Evolutionary conservation across 345 rosid species (phyloP).

Genomic region (Sisymbrium altissimum): DNA sequence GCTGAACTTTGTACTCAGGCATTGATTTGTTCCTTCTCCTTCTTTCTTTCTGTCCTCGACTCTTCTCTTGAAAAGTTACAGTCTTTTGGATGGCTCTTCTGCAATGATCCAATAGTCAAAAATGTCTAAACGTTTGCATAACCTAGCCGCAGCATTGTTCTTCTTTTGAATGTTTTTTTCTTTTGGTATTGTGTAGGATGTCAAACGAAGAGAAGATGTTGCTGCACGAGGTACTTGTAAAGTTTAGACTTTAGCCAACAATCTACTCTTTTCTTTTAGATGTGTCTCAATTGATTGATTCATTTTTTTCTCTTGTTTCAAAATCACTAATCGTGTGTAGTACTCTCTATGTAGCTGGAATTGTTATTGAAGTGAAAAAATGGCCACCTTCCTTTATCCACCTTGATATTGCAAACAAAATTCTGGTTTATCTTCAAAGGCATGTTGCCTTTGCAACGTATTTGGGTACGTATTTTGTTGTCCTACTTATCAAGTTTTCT

Average conservation of each 20-base stretch:
- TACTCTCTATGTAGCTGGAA: constrained; percentile 54
- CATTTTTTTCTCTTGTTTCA: not conserved
- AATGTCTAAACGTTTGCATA: not conserved
- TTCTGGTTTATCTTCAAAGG: constrained; percentile 78
- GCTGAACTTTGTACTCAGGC: not conserved
- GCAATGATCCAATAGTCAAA: not conserved
- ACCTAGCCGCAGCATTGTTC: not conserved
- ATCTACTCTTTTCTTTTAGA: not conserved
- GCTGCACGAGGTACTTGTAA: constrained; percentile 69
- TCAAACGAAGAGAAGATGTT: constrained; percentile 89
- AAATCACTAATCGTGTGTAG: not conserved
- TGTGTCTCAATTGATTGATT: not conserved
- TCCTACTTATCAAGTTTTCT: not conserved
- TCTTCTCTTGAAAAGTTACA: not conserved
- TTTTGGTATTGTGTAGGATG: constrained; percentile 49
- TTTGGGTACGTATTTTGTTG: constrained; percentile 45
- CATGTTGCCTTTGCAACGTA: constrained; percentile 64
- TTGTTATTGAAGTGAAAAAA: constrained; percentile 70
- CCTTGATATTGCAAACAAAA: constrained; percentile 81
- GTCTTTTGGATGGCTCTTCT: not conserved
- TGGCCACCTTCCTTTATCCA: constrained; percentile 90
- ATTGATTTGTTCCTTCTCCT: not conserved
- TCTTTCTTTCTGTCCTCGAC: not conserved
- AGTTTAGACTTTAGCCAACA: not conserved
- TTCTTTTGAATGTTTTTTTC: constrained; percentile 1